Conservation (phyloP, 345 rosid species). For the Psidium guajava region DNA sequence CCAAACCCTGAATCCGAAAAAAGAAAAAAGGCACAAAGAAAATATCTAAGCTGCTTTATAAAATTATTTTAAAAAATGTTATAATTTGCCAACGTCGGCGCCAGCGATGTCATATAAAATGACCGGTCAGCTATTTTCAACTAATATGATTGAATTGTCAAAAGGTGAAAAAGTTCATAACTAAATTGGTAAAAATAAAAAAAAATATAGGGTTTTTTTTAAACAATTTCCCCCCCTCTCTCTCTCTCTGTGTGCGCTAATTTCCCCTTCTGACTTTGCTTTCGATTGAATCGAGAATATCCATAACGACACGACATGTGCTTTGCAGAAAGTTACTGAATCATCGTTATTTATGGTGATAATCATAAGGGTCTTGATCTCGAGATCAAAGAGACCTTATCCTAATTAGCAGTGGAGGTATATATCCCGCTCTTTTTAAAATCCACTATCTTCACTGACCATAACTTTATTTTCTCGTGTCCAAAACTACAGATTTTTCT, state of each 20-base stretch:
- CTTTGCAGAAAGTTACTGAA: background rate
- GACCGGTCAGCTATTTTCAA: too few relatives aligned
- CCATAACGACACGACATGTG: background rate
- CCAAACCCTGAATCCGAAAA: too few relatives aligned
- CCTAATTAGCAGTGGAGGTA: background rate
- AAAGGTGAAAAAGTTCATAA: too few relatives aligned
- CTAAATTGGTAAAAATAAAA: too few relatives aligned
- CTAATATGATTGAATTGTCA: too few relatives aligned
- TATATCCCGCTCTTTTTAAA: background rate
- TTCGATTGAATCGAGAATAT: background rate
- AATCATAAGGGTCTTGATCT: background rate
- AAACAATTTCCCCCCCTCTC: background rate
- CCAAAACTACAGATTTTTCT: background rate
- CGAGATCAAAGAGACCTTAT: background rate
- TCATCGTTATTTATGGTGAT: background rate
- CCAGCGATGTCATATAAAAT: rapidly evolving
- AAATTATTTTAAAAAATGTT: too few relatives aligned
- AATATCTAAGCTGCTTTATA: too few relatives aligned
- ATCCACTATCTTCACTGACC: background rate
- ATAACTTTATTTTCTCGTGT: background rate
- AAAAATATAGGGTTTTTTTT: too few relatives aligned
- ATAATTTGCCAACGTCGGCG: too few relatives aligned
- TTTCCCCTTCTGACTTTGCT: background rate
- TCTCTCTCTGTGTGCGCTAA: too few relatives aligned
- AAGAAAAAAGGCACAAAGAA: too few relatives aligned